Evolutionary conservation across 1,284 basidiomycete genomes (phyloP).

Genomic region (Ustilago trichophora): DNA sequence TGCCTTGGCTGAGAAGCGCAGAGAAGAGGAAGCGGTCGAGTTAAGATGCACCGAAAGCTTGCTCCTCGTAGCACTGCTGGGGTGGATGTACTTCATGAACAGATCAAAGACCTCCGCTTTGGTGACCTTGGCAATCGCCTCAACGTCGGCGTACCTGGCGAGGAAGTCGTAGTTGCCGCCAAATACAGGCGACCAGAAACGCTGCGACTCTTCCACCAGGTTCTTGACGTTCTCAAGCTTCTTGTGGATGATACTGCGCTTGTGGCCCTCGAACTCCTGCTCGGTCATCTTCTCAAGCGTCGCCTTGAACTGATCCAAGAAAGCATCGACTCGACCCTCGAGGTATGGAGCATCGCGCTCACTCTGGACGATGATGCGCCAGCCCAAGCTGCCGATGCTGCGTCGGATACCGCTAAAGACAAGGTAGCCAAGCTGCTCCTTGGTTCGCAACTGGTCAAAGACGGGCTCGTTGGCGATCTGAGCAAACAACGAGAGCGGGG

Average conservation of each 20-base stretch:
- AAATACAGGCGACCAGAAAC: slow-evolving; percentile 74
- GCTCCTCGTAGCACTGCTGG: slow-evolving; percentile 45
- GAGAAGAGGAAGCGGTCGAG: slow-evolving; percentile 69
- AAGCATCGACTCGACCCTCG: slow-evolving; percentile 86
- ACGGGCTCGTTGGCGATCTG: slow-evolving; percentile 75
- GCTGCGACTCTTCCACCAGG: slow-evolving; percentile 60
- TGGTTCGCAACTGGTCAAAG: slow-evolving; percentile 93
- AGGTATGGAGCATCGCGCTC: slow-evolving; percentile 85
- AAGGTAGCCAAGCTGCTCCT: slow-evolving; percentile 92
- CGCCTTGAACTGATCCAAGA: slow-evolving; percentile 78
- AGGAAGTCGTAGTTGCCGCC: slow-evolving; percentile 66
- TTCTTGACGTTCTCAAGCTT: slow-evolving; percentile 63
- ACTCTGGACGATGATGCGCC: slow-evolving; percentile 90
- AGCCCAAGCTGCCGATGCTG: slow-evolving; percentile 74
- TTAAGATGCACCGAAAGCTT: slow-evolving; percentile 57
- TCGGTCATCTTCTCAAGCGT: slow-evolving; percentile 54
- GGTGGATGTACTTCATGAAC: slow-evolving; percentile 77
- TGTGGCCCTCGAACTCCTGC: slow-evolving; percentile 59
- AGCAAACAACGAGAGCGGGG: slow-evolving; percentile 57
- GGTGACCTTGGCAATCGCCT: slow-evolving; percentile 73
- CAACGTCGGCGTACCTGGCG: slow-evolving; percentile 76
- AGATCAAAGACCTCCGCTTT: slow-evolving; percentile 82
- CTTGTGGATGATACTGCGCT: slow-evolving; percentile 60
- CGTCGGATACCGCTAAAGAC: slow-evolving; percentile 59
- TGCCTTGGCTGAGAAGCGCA: slow-evolving; percentile 75